A percentile compares a stretch with the other conserved stretches of the same genome.
Evolutionary conservation across 1,139 yeast species (phyloP).

Genomic region (Kluyveromyces marxianus): DNA sequence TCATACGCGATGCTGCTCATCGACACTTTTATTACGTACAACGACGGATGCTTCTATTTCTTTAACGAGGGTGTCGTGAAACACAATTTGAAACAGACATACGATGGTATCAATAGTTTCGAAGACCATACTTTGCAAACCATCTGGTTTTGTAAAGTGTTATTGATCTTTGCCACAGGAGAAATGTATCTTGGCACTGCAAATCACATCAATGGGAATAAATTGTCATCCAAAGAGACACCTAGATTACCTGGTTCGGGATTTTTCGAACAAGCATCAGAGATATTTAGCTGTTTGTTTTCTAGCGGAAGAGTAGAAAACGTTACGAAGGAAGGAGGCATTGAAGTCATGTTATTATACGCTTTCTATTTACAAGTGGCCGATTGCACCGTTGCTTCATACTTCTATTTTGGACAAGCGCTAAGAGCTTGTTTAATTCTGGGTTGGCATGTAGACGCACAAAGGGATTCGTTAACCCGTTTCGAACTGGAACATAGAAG

Average conservation of each 20-base stretch:
- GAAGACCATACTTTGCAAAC: conserved; percentile 59
- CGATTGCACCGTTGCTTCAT: conserved; percentile 77
- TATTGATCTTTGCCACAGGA: conserved; percentile 72
- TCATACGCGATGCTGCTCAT: conserved; percentile 69
- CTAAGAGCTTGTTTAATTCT: conserved; percentile 63
- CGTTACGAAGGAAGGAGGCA: conserved; percentile 70
- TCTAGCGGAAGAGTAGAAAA: conserved; percentile 76
- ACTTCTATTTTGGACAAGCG: conserved; percentile 74
- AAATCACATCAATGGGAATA: conserved; percentile 38
- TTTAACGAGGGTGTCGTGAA: conserved; percentile 76
- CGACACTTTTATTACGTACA: conserved; percentile 69
- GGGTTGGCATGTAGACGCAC: conserved; percentile 83
- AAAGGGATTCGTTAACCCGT: conserved; percentile 52
- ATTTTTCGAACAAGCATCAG: conserved; percentile 69
- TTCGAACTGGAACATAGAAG: conserved; percentile 74
- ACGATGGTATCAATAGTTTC: conserved; percentile 34
- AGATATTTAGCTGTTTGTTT: conserved; percentile 63
- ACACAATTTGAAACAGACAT: conserved; percentile 53
- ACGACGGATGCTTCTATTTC: conserved; percentile 81
- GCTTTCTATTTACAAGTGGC: conserved; percentile 82
- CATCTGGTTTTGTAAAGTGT: conserved; percentile 72
- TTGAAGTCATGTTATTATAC: conserved; percentile 69
- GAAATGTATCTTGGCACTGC: conserved; percentile 80
- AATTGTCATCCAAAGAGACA: conserved; percentile 23
- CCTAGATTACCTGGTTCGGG: conserved; percentile 66